These are phyloP conservation scores for Metschnikowia koreensis DNA, from an alignment of 805 yeast species.

Conservation along the genomic window DNA sequence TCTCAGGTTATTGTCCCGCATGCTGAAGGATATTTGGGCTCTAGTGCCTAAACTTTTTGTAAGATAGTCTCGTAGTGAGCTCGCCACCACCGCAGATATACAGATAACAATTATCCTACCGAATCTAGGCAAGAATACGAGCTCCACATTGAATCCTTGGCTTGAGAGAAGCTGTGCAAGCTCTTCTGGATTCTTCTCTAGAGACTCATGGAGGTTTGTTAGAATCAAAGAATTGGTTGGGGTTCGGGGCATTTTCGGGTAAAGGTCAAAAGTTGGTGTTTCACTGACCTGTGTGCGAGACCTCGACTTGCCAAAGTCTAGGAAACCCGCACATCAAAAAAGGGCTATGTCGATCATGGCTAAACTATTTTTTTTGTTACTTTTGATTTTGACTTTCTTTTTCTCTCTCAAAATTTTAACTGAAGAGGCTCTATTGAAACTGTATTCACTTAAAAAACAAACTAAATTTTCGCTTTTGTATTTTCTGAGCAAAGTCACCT, in stretches of 20 bases:
- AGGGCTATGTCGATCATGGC: not conserved
- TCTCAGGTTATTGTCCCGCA: constrained; percentile 29
- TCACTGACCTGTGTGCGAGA: not conserved
- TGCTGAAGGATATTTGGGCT: constrained; percentile 29
- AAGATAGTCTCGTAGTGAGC: constrained; percentile 20
- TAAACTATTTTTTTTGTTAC: not conserved
- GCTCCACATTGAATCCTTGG: constrained; percentile 27
- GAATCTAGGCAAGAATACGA: constrained; percentile 33
- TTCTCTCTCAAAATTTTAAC: too few relatives aligned
- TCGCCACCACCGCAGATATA: constrained; percentile 23
- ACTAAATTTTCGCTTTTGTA: too few relatives aligned
- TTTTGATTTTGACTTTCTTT: not conserved
- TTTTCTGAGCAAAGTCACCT: too few relatives aligned
- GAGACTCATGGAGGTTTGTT: constrained; percentile 24
- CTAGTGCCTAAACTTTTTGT: constrained; percentile 13
- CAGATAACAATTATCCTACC: constrained; percentile 36
- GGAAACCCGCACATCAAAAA: not conserved
- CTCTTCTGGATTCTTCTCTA: constrained; percentile 26
- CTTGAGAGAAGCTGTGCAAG: constrained; percentile 27
- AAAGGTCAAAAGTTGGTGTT: not conserved
- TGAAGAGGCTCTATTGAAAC: too few relatives aligned
- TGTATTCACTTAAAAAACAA: too few relatives aligned
- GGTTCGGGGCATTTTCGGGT: constrained; percentile 3
- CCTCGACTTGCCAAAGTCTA: not conserved
- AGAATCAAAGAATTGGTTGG: constrained; percentile 37